Evolutionary conservation across 2,329 filamentous ascomycete species (phyloP).

Genomic region (Xylariaceae sp.): DNA sequence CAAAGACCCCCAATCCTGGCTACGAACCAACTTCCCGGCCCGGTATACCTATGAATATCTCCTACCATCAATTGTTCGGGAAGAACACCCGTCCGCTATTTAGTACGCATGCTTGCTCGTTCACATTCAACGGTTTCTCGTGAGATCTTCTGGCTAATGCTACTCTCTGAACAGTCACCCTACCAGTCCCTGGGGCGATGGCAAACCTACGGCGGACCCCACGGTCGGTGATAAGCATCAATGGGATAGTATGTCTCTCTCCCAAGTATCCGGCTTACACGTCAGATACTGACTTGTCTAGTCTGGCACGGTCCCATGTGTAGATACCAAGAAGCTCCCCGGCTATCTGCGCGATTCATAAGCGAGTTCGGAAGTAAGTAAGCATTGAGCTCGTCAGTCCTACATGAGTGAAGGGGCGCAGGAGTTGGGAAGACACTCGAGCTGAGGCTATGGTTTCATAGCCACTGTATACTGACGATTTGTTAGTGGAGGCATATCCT

Average conservation of each 20-base stretch:
- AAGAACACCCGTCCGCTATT: conserved; percentile 58
- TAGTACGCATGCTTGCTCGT: conserved; percentile 36
- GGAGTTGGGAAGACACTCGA: no score
- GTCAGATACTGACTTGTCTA: conserved; percentile 13
- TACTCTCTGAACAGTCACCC: conserved; percentile 44
- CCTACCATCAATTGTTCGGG: conserved; percentile 56
- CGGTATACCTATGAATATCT: conserved; percentile 76
- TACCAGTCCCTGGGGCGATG: conserved; percentile 68
- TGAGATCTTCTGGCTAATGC: neutral
- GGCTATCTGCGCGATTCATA: conserved; percentile 68
- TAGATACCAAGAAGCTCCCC: conserved; percentile 70
- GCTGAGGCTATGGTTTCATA: neutral
- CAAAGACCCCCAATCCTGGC: conserved; percentile 68
- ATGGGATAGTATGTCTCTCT: conserved; percentile 55
- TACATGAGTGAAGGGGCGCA: no score
- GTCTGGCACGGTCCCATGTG: conserved; percentile 75
- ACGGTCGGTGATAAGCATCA: conserved; percentile 75
- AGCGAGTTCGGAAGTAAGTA: conserved; percentile 65
- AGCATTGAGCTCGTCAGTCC: no score
- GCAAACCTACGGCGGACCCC: conserved; percentile 58
- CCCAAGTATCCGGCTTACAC: neutral
- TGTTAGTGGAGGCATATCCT: conserved; percentile 65
- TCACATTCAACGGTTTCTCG: neutral
- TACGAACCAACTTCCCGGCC: conserved; percentile 69
- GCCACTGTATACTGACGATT: conserved; percentile 2